These are phyloP conservation scores for Clavariopsis aquatica DNA, from an alignment of 495 filamentous ascomycete genomes.

Conservation along the genomic window DNA sequence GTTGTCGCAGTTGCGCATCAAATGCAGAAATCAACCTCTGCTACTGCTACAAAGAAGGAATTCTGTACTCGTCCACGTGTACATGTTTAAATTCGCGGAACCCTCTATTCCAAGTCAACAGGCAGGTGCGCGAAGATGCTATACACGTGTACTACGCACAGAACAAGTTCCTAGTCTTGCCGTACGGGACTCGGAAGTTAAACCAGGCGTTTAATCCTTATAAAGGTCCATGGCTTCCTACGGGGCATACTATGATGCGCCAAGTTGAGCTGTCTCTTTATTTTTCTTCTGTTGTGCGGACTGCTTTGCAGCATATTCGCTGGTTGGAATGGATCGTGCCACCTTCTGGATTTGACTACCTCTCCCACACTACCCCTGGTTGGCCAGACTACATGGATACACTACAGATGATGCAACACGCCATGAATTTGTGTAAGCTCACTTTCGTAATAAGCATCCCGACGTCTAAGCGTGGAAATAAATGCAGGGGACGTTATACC, in stretches of 20 bases:
- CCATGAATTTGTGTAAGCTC: background rate
- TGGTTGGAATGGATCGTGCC: conserved; percentile 5
- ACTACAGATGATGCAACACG: conserved; percentile 2
- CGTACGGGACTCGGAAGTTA: background rate
- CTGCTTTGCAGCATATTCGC: background rate
- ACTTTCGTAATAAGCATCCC: background rate
- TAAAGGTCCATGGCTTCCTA: background rate
- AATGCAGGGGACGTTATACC: background rate
- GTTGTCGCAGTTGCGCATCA: background rate
- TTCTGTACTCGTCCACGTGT: background rate
- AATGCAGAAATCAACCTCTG: background rate
- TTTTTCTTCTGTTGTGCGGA: background rate
- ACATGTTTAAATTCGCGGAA: background rate
- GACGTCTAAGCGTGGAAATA: background rate
- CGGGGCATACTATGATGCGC: too few relatives aligned
- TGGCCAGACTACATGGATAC: too few relatives aligned
- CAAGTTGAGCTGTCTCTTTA: conserved; percentile 1
- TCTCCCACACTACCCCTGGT: too few relatives aligned
- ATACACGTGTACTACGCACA: conserved; percentile 2
- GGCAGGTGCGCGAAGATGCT: conserved; percentile 11
- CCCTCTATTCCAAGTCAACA: conserved; percentile 10
- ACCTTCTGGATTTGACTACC: background rate
- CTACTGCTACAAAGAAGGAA: too few relatives aligned
- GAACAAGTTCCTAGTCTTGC: conserved; percentile 12
- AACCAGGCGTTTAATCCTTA: background rate